A percentile compares a stretch with the other conserved stretches of the same genome.
Evolutionary conservation across 257 asterid species (phyloP).

Genomic region (Jacaranda mimosifolia): DNA sequence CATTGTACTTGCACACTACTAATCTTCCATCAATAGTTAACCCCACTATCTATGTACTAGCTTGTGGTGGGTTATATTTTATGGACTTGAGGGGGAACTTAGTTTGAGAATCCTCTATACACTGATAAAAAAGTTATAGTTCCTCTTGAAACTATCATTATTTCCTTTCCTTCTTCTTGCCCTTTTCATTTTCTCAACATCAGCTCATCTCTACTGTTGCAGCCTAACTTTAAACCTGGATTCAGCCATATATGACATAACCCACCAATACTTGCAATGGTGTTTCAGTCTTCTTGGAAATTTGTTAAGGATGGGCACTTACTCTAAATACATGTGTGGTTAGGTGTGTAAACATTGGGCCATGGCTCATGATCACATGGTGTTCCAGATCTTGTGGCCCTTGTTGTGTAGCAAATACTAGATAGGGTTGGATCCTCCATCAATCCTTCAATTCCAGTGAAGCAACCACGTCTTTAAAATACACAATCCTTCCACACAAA

Average conservation of each 20-base stretch:
- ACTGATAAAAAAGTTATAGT: not conserved
- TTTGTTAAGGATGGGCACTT: not conserved
- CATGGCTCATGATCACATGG: not conserved
- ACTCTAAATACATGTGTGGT: not conserved
- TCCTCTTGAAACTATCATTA: not conserved
- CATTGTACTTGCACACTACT: not conserved
- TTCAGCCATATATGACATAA: not conserved
- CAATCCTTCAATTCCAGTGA: not conserved
- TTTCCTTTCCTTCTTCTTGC: not conserved
- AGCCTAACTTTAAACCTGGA: not conserved
- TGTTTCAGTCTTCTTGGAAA: not conserved
- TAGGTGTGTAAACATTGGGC: not conserved
- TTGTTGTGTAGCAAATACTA: constrained; percentile 11
- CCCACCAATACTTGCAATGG: constrained; percentile 8
- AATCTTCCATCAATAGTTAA: not conserved
- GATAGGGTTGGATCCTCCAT: not conserved
- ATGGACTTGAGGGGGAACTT: constrained; percentile 32
- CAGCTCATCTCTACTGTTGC: not conserved
- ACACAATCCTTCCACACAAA: not conserved
- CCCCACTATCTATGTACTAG: constrained; percentile 16
- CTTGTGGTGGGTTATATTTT: constrained; percentile 15
- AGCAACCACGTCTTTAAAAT: not conserved
- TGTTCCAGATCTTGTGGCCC: not conserved
- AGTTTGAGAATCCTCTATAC: constrained; percentile 24
- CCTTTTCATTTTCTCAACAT: not conserved